These are phyloP conservation scores for Cercospora beticola DNA, from an alignment of 2,329 filamentous ascomycete species.

Conservation along the genomic window DNA sequence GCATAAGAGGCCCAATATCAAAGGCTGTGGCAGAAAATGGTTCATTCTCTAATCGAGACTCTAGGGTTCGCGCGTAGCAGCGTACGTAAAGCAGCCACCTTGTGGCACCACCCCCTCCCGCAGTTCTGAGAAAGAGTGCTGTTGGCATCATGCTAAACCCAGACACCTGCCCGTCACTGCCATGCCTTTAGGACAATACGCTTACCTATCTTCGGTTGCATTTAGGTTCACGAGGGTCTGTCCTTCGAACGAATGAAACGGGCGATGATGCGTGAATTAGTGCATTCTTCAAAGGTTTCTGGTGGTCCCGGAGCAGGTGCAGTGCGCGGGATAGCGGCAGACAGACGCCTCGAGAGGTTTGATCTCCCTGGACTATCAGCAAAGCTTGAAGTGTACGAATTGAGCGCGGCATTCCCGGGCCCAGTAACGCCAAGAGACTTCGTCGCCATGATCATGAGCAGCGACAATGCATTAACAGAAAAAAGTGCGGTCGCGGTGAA, in stretches of 20 bases:
- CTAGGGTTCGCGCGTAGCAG: slow-evolving; percentile 78
- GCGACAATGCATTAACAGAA: slow-evolving; percentile 53
- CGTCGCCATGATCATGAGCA: slow-evolving; percentile 73
- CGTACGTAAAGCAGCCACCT: slow-evolving; percentile 42
- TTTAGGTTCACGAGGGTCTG: slow-evolving; percentile 63
- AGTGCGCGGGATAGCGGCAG: slow-evolving; percentile 82
- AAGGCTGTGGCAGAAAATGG: not conserved
- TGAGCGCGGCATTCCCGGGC: slow-evolving; percentile 86
- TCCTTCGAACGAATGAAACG: slow-evolving; percentile 75
- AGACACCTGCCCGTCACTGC: not conserved
- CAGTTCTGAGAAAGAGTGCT: not conserved
- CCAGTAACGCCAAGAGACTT: slow-evolving; percentile 88
- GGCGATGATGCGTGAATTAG: slow-evolving; percentile 76
- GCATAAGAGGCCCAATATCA: not conserved
- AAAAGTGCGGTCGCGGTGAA: slow-evolving; percentile 40
- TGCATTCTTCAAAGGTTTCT: slow-evolving; percentile 70
- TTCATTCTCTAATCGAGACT: not conserved
- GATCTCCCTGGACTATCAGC: slow-evolving; percentile 57
- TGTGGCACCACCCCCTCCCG: not conserved
- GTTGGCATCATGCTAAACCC: not conserved
- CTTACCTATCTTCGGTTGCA: not conserved
- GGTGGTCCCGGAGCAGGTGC: slow-evolving; percentile 69
- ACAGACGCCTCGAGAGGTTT: slow-evolving; percentile 67
- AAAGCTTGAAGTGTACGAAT: slow-evolving; percentile 72
- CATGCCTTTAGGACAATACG: not conserved